Evolutionary conservation across 768 basidiomycete species (phyloP).

Genomic region (Termitomyces sp.): DNA sequence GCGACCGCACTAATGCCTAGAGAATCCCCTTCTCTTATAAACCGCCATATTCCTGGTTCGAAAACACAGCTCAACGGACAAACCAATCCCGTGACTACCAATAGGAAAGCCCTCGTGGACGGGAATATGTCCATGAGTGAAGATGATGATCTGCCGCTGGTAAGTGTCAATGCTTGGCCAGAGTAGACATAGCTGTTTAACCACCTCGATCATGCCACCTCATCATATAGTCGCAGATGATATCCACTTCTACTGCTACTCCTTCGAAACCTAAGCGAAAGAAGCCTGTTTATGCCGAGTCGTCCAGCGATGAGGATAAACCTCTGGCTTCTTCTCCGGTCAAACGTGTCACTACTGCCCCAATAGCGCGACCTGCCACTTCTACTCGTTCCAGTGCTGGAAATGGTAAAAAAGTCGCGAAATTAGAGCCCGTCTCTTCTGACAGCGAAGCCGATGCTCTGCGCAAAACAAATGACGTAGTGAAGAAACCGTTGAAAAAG

Average conservation of each 20-base stretch:
- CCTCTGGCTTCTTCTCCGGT: slow-evolving; percentile 70
- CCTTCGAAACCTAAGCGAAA: slow-evolving; percentile 51
- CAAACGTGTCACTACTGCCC: slow-evolving; percentile 38
- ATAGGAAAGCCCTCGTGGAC: slow-evolving; percentile 39
- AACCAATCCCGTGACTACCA: slow-evolving; percentile 27
- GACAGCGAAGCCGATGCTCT: slow-evolving; percentile 38
- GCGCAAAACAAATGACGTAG: slow-evolving; percentile 36
- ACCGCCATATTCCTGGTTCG: slow-evolving; percentile 47
- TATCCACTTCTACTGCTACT: slow-evolving; percentile 33
- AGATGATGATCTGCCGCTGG: slow-evolving; percentile 68
- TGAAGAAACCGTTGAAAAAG: slow-evolving; percentile 58
- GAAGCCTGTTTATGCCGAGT: slow-evolving; percentile 44
- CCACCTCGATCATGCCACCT: slow-evolving; percentile 18
- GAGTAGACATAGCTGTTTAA: slow-evolving; percentile 5
- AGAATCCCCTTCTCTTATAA: slow-evolving; percentile 50
- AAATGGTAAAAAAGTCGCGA: slow-evolving; percentile 35
- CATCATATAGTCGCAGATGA: slow-evolving; percentile 47
- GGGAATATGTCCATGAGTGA: slow-evolving; percentile 54
- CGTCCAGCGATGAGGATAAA: slow-evolving; percentile 67
- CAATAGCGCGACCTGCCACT: slow-evolving; percentile 32
- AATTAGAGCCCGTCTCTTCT: slow-evolving; percentile 28
- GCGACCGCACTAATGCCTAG: slow-evolving; percentile 32
- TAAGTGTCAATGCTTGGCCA: slow-evolving; percentile 27
- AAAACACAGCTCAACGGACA: slow-evolving; percentile 37
- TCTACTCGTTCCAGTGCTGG: slow-evolving; percentile 30